Conservation (phyloP, 1,284 basidiomycete genomes). For the Trametes versicolor region DNA sequence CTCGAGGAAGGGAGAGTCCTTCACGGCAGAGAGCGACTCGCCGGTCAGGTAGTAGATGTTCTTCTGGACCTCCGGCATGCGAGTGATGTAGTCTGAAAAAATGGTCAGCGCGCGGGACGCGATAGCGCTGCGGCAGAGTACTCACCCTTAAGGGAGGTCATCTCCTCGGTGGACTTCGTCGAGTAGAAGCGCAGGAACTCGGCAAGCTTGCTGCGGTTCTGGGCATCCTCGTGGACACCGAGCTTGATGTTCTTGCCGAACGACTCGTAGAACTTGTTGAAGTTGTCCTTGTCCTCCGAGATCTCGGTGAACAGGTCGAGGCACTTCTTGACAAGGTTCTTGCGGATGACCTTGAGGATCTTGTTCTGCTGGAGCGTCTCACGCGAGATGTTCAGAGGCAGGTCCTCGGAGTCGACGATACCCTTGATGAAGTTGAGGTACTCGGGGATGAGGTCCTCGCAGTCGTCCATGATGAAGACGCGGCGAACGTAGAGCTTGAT, state of each 20-base stretch:
- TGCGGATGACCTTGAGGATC: slow-evolving; percentile 99
- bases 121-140: slow-evolving; percentile 11
- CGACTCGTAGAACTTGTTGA: slow-evolving; percentile 95
- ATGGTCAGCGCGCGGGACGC: slow-evolving; percentile 17
- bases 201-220: slow-evolving; percentile 99
- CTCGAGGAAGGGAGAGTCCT: slow-evolving; percentile 99
- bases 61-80: slow-evolving; percentile 99
- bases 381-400: slow-evolving; percentile 99
- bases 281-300: slow-evolving; percentile 99
- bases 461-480: slow-evolving; percentile 99
- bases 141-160: slow-evolving; percentile 92
- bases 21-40: slow-evolving; percentile 92
- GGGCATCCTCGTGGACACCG: slow-evolving; percentile 98
- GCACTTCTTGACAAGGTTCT: slow-evolving; percentile 99
- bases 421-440: slow-evolving; percentile 99
- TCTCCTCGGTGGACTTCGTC: slow-evolving; percentile 94
- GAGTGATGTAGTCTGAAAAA: slow-evolving; percentile 93
- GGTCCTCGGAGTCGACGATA: slow-evolving; percentile 99
- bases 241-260: slow-evolving; percentile 99
- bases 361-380: slow-evolving; percentile 99
- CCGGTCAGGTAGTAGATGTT: slow-evolving; percentile 99
- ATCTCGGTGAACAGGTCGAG: slow-evolving; percentile 97
- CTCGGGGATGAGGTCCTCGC: slow-evolving; percentile 99
- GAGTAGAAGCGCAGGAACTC: slow-evolving; percentile 99
- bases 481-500: slow-evolving; percentile 99